Evolutionary conservation across 495 filamentous ascomycete species (phyloP).

Genomic region (Xylaria bambusicola): DNA sequence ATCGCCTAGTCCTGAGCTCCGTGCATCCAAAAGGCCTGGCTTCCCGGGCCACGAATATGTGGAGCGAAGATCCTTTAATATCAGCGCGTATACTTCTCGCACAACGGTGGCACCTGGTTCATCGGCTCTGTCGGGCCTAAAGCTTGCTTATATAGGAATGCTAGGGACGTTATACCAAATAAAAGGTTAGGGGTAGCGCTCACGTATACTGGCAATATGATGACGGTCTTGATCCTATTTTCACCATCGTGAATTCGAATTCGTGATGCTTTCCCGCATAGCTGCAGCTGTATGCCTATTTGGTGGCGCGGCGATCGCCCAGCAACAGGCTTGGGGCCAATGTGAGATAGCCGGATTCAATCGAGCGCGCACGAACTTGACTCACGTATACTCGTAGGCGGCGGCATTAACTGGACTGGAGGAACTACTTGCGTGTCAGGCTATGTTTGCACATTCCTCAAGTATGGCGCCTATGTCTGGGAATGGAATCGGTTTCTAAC

Average conservation of each 20-base stretch:
- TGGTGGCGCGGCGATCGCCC: slow-evolving; percentile 4
- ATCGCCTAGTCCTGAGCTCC: not conserved
- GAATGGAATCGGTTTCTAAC: not conserved
- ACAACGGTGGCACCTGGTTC: not conserved
- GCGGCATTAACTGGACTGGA: slow-evolving; percentile 10
- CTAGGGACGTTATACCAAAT: not conserved
- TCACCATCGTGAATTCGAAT: too few relatives aligned
- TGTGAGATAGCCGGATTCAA: not conserved
- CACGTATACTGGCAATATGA: not conserved
- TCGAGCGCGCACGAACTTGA: not conserved
- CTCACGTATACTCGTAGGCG: slow-evolving; percentile 6
- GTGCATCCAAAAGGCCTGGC: not conserved
- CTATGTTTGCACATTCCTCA: slow-evolving; percentile 12
- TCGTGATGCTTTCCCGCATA: slow-evolving; percentile 13
- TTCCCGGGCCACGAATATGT: not conserved
- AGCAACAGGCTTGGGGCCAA: slow-evolving; percentile 17
- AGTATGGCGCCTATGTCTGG: not conserved
- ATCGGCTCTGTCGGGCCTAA: slow-evolving; percentile 10
- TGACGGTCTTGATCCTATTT: too few relatives aligned
- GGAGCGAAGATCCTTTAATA: not conserved
- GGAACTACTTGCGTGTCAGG: slow-evolving; percentile 13
- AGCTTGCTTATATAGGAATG: not conserved
- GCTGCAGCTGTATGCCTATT: not conserved
- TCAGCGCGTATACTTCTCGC: not conserved
- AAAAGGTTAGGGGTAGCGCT: not conserved